Evolutionary conservation across 2,329 filamentous ascomycete genomes (phyloP).

Genomic region (Phaeophleospora eucalypticola): DNA sequence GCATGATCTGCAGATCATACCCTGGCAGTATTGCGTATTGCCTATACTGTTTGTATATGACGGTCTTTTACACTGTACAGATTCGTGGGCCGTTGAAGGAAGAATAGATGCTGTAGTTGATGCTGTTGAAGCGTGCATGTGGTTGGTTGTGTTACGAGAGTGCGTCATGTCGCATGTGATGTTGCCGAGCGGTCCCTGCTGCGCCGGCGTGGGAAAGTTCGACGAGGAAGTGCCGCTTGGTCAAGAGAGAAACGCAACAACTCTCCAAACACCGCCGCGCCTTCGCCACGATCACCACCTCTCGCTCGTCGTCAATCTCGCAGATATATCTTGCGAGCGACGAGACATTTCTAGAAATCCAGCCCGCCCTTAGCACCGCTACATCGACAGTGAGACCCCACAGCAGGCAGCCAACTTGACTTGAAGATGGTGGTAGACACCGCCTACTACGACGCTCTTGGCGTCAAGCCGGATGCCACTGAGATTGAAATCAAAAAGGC

Average conservation of each 20-base stretch:
- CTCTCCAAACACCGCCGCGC: neutral
- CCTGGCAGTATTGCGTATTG: too few species aligned
- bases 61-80: too few species aligned
- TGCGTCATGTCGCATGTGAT: neutral
- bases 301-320: neutral
- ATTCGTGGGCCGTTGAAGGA: too few species aligned
- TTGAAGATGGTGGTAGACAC: constrained; percentile 84
- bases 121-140: too few species aligned
- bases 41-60: too few species aligned
- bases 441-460: constrained; percentile 86
- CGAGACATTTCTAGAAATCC: too few species aligned
- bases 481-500: constrained; percentile 98
- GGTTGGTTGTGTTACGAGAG: neutral
- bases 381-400: neutral
- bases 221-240: neutral
- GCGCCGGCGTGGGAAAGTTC: neutral
- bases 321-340: neutral
- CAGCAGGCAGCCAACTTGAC: neutral
- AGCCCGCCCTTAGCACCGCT: neutral
- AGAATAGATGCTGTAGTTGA: too few species aligned
- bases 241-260: neutral
- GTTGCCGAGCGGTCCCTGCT: neutral
- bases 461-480: constrained; percentile 71
- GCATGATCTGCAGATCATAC: neutral
- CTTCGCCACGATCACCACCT: neutral